These are phyloP conservation scores for Neofusicoccum laricinum DNA, from an alignment of 2,329 filamentous ascomycete species.

Conservation along the genomic window DNA sequence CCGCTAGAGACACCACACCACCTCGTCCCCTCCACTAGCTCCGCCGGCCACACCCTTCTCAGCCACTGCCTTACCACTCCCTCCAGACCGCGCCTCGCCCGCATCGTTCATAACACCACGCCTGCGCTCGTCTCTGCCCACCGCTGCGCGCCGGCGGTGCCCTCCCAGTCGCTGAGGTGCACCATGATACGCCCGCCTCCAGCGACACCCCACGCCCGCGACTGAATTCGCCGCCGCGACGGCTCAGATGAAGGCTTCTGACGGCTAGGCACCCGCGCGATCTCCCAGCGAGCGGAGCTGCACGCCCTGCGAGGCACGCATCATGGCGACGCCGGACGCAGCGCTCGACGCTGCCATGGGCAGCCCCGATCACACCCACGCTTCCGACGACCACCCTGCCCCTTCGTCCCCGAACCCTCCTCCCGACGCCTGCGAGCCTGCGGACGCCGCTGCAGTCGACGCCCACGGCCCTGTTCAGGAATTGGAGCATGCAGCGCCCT, in stretches of 20 bases:
- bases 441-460: background rate
- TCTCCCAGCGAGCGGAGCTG: conserved; percentile 1
- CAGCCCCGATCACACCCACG: conserved; percentile 3
- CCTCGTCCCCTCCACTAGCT: conserved; percentile 9
- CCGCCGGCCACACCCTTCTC: conserved; percentile 2
- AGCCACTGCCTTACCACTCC: conserved; percentile 5
- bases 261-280: conserved; percentile 1
- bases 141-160: conserved; percentile 16
- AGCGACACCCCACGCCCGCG: conserved; percentile 13
- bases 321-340: conserved; percentile 8
- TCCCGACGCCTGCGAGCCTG: background rate
- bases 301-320: background rate
- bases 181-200: conserved; percentile 29
- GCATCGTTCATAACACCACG: conserved; percentile 7
- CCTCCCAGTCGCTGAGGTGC: conserved; percentile 20
- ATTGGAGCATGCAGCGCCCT: background rate
- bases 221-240: conserved; percentile 11
- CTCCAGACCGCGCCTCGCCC: background rate
- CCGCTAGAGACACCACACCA: conserved; percentile 12
- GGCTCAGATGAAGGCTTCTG: conserved; percentile 10
- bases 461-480: background rate
- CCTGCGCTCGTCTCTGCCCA: background rate
- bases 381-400: background rate
- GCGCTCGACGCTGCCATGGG: conserved; percentile 3
- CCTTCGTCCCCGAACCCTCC: background rate